Conservation (phyloP, 2,329 filamentous ascomycete species). For the Verticillium longisporum region DNA sequence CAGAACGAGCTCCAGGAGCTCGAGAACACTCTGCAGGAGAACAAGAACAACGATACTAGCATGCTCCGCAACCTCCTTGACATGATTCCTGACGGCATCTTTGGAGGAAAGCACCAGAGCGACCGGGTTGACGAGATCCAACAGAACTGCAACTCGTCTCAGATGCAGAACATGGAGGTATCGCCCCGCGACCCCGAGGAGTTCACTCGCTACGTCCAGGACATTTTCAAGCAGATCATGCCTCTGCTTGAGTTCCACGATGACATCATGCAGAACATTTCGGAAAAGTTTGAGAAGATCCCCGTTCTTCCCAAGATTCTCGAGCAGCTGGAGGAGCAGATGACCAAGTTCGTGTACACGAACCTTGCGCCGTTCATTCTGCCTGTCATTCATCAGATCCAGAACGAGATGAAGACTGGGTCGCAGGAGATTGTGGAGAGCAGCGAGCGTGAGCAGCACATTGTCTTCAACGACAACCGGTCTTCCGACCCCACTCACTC, state of each 20-base stretch:
- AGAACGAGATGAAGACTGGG: constrained; percentile 77
- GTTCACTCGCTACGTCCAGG: constrained; percentile 69
- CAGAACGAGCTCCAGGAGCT: constrained; percentile 88
- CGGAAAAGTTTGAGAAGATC: constrained; percentile 73
- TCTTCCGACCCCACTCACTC: constrained; percentile 84
- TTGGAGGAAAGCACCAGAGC: constrained; percentile 69
- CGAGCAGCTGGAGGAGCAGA: constrained; percentile 79
- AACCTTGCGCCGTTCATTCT: constrained; percentile 82
- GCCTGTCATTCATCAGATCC: constrained; percentile 80
- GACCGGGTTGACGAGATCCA: constrained; percentile 74
- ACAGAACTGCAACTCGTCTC: constrained; percentile 63
- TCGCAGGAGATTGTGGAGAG: constrained; percentile 82
- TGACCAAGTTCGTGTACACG: constrained; percentile 87
- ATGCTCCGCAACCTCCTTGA: constrained; percentile 72
- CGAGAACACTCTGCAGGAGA: constrained; percentile 69
- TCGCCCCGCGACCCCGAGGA: constrained; percentile 77
- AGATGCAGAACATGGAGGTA: constrained; percentile 68
- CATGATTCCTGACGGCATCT: constrained; percentile 74
- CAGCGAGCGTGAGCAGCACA: constrained; percentile 74
- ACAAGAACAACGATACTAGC: constrained; percentile 59
- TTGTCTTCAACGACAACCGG: constrained; percentile 76
- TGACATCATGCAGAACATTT: constrained; percentile 73
- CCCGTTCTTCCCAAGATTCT: constrained; percentile 79
- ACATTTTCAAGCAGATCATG: constrained; percentile 73
- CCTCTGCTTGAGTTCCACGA: constrained; percentile 90